These are phyloP conservation scores for Trichosporon ovoides DNA, from an alignment of 1,284 basidiomycete genomes.

Conservation along the genomic window DNA sequence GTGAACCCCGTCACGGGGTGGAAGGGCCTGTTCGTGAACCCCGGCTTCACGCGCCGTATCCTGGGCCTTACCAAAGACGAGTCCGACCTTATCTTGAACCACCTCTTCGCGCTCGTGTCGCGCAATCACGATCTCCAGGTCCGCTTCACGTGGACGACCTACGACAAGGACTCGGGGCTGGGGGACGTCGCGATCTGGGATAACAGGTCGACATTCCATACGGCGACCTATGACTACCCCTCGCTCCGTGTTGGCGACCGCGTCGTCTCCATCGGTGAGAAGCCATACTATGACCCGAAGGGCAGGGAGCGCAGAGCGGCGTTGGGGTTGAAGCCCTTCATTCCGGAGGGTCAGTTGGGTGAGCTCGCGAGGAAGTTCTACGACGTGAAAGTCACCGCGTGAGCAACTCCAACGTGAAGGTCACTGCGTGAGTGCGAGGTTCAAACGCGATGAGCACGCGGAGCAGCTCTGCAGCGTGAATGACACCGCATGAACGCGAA, in stretches of 20 bases:
- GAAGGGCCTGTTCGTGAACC: slow-evolving; percentile 60
- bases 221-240: slow-evolving; percentile 53
- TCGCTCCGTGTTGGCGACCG: slow-evolving; percentile 56
- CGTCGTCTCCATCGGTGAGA: slow-evolving; percentile 61
- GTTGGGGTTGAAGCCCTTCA: not conserved
- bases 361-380: not conserved
- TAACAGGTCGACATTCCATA: slow-evolving; percentile 42
- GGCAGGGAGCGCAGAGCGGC: slow-evolving; percentile 21
- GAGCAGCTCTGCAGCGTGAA: too few species aligned
- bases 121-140: slow-evolving; percentile 63
- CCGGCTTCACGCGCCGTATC: slow-evolving; percentile 58
- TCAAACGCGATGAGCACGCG: too few species aligned
- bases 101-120: slow-evolving; percentile 21
- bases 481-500: too few species aligned
- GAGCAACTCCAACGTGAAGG: too few species aligned
- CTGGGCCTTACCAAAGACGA: slow-evolving; percentile 57
- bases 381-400: not conserved
- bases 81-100: slow-evolving; percentile 46
- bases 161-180: slow-evolving; percentile 33
- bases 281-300: slow-evolving; percentile 53
- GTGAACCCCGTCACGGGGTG: slow-evolving; percentile 58
- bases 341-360: not conserved
- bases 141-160: slow-evolving; percentile 51
- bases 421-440: too few species aligned
- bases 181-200: slow-evolving; percentile 47